Percentiles rank a stretch among this genome's conserved stretches.
These are phyloP conservation scores for Metschnikowia noctiluminum DNA, from an alignment of 805 yeast genomes.

Conservation along the genomic window DNA sequence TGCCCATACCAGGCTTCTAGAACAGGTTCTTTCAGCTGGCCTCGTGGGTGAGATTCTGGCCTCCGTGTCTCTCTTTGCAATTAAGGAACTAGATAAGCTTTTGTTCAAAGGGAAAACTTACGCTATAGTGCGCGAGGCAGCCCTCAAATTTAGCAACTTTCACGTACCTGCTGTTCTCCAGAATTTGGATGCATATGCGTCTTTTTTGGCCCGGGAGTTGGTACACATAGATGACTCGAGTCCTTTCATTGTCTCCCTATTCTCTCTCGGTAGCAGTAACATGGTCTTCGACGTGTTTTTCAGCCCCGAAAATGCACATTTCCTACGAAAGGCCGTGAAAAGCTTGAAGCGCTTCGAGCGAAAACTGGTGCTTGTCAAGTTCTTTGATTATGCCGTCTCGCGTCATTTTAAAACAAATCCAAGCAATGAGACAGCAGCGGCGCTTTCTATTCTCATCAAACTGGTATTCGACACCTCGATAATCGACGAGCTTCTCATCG, in stretches of 20 bases:
- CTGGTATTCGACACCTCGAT: slow-evolving; percentile 14
- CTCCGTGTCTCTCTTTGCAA: slow-evolving; percentile 10
- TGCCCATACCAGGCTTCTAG: slow-evolving; percentile 15
- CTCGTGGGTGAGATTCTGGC: slow-evolving; percentile 13
- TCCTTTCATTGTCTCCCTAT: slow-evolving; percentile 21
- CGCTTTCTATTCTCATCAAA: slow-evolving; percentile 18
- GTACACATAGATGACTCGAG: slow-evolving; percentile 14
- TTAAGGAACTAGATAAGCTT: slow-evolving; percentile 35
- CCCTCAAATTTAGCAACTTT: slow-evolving; percentile 8
- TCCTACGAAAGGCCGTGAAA: slow-evolving; percentile 5
- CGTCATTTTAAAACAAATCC: slow-evolving; percentile 9
- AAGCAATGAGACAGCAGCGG: slow-evolving; percentile 11
- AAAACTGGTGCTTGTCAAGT: slow-evolving; percentile 19
- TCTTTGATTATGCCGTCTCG: slow-evolving; percentile 12
- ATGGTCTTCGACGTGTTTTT: slow-evolving; percentile 26
- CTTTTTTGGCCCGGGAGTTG: slow-evolving; percentile 20
- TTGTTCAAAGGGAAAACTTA: slow-evolving; percentile 33
- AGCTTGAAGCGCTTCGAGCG: slow-evolving; percentile 27
- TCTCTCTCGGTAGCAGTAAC: slow-evolving; percentile 20
- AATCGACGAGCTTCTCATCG: slow-evolving; percentile 22
- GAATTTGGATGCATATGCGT: slow-evolving; percentile 21
- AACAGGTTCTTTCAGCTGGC: slow-evolving; percentile 15
- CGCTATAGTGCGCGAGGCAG: slow-evolving; percentile 25
- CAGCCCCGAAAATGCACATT: slow-evolving; percentile 3
- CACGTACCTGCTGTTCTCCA: slow-evolving; percentile 13